phyloP scores from a whole-genome alignment of 257 asterid species.

The Solanum neorickii region DNA sequence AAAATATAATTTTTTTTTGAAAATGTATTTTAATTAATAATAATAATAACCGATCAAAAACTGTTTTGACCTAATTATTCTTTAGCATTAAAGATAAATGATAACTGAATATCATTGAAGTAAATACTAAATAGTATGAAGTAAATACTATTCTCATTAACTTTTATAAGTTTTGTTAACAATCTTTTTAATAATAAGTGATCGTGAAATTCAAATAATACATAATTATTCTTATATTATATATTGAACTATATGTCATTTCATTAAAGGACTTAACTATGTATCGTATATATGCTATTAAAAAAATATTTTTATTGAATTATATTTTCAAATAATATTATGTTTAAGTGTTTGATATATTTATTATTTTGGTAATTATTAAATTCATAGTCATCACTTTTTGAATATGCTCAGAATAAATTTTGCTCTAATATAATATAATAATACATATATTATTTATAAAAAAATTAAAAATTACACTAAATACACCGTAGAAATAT shows the following conservation, averaged over 20 bases:
- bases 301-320: background rate
- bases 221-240: too few species aligned
- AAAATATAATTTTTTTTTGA: too few species aligned
- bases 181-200: too few species aligned
- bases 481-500: too few species aligned
- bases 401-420: background rate
- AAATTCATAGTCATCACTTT: too few species aligned
- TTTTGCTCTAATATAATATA: background rate
- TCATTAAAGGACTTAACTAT: background rate
- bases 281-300: background rate
- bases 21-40: too few species aligned
- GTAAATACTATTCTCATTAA: background rate
- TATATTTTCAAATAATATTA: background rate
- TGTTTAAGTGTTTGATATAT: background rate
- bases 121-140: background rate
- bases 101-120: background rate
- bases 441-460: too few species aligned
- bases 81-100: too few species aligned
- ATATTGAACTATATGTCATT: background rate
- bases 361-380: too few species aligned
- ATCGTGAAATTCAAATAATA: too few species aligned
- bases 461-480: background rate
- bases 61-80: too few species aligned
- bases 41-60: background rate
- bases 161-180: too few species aligned